These are phyloP conservation scores for Trichoderma sp. DNA, from an alignment of 2,329 filamentous ascomycete genomes.

Conservation along the genomic window DNA sequence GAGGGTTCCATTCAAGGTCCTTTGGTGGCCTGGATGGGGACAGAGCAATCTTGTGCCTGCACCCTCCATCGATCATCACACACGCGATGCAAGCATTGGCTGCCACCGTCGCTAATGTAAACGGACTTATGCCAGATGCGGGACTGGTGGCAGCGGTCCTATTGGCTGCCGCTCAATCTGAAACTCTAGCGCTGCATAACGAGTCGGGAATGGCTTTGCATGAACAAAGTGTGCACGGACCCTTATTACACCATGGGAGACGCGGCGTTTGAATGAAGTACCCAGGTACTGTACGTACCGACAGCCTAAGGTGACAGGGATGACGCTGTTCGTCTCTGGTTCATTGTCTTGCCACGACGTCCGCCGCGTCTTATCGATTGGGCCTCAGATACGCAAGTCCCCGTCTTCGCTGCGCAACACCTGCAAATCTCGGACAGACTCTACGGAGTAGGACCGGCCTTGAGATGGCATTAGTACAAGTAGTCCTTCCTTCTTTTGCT, in stretches of 20 bases:
- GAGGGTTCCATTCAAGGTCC: constrained; percentile 21
- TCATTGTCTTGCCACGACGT: background rate
- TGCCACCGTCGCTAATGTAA: constrained; percentile 29
- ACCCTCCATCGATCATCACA: constrained; percentile 19
- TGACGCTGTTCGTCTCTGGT: background rate
- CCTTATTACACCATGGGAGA: background rate
- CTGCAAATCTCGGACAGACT: constrained; percentile 2
- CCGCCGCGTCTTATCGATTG: constrained; percentile 15
- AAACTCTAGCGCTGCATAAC: constrained; percentile 44
- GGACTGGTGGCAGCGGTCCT: constrained; percentile 35
- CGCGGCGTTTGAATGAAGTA: no score
- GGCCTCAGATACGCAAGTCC: background rate
- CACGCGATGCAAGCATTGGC: constrained; percentile 20
- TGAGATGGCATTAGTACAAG: constrained; percentile 10
- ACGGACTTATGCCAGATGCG: constrained; percentile 30
- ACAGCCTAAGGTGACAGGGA: background rate
- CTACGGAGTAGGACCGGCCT: background rate
- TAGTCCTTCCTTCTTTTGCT: background rate
- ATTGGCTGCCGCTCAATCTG: constrained; percentile 40
- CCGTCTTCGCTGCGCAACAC: background rate
- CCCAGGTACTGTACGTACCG: background rate
- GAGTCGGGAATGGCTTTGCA: constrained; percentile 28
- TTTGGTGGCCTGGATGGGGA: constrained; percentile 4
- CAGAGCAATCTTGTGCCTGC: constrained; percentile 14
- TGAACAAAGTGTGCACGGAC: constrained; percentile 25